A percentile compares a stretch with the other conserved stretches of the same genome.
Evolutionary conservation across 1,284 basidiomycete genomes (phyloP).

Genomic region (Irpex rosettiformis): DNA sequence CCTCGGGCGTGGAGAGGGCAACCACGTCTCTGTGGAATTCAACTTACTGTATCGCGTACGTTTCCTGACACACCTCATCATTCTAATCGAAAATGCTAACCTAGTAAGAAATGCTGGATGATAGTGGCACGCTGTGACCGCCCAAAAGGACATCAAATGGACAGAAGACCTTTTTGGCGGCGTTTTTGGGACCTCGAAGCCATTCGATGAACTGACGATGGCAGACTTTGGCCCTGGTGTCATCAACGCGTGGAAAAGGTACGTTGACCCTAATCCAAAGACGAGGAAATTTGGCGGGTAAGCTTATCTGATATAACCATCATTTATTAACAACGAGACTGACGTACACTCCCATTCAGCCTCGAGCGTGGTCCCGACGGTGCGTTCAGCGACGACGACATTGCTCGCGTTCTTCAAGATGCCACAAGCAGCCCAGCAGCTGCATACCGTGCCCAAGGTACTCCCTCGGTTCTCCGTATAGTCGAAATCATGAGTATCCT

Average conservation of each 20-base stretch:
- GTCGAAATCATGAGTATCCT: constrained; percentile 74
- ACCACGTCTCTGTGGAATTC: constrained; percentile 72
- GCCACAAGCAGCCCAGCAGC: constrained; percentile 66
- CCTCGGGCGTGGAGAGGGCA: constrained; percentile 65
- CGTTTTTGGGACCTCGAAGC: constrained; percentile 33
- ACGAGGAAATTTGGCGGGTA: constrained; percentile 57
- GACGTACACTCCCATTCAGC: constrained; percentile 27
- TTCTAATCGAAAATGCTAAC: not conserved
- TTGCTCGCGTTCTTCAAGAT: constrained; percentile 63
- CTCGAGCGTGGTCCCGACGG: constrained; percentile 50
- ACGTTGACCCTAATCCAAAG: constrained; percentile 35
- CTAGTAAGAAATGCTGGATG: not conserved
- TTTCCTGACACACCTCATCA: not conserved
- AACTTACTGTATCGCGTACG: constrained; percentile 59
- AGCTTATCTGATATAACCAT: constrained; percentile 17
- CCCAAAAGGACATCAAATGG: constrained; percentile 59
- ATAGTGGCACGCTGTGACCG: constrained; percentile 69
- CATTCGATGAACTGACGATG: constrained; percentile 10
- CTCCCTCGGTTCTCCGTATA: constrained; percentile 63
- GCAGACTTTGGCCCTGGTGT: constrained; percentile 19
- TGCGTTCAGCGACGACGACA: constrained; percentile 65
- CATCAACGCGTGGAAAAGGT: constrained; percentile 24
- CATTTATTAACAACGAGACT: not conserved
- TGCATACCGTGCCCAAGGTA: constrained; percentile 75
- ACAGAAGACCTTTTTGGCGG: constrained; percentile 45